Evolutionary conservation across 768 basidiomycete species (phyloP).

Genomic region (Russula vinacea): DNA sequence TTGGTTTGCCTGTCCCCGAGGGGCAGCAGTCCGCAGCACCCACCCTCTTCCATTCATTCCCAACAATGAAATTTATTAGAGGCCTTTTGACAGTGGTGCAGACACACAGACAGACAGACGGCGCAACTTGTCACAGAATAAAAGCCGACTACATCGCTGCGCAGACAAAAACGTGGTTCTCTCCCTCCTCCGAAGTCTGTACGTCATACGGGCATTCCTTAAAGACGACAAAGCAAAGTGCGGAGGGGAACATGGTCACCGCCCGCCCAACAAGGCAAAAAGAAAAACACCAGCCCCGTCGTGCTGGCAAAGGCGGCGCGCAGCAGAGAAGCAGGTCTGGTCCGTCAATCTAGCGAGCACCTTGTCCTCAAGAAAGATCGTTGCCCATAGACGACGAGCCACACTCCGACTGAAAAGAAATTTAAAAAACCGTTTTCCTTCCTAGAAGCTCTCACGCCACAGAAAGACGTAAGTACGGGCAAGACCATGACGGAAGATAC

Average conservation of each 20-base stretch:
- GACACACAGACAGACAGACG: not conserved
- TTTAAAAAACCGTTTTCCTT: conserved; percentile 8
- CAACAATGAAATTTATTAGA: not conserved
- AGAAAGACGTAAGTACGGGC: conserved; percentile 21
- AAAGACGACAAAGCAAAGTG: conserved; percentile 4
- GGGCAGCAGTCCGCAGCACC: too few species aligned
- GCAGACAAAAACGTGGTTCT: not conserved
- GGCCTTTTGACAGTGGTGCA: not conserved
- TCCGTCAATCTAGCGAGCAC: conserved; percentile 4
- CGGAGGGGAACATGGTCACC: conserved; percentile 9
- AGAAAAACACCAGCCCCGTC: not conserved
- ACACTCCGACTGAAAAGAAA: not conserved
- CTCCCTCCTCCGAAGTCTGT: not conserved
- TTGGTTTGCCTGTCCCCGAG: not conserved
- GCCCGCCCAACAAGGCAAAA: conserved; percentile 10
- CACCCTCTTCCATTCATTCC: not conserved
- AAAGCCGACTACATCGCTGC: not conserved
- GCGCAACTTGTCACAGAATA: not conserved
- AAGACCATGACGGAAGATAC: conserved; percentile 3
- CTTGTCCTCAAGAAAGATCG: conserved; percentile 2
- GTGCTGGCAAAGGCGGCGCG: not conserved
- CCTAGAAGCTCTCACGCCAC: conserved; percentile 25
- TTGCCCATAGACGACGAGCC: not conserved
- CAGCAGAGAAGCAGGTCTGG: not conserved
- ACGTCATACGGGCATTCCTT: conserved; percentile 14